Conservation (phyloP, 768 basidiomycete species). For the Boletus tylopilopsis region DNA sequence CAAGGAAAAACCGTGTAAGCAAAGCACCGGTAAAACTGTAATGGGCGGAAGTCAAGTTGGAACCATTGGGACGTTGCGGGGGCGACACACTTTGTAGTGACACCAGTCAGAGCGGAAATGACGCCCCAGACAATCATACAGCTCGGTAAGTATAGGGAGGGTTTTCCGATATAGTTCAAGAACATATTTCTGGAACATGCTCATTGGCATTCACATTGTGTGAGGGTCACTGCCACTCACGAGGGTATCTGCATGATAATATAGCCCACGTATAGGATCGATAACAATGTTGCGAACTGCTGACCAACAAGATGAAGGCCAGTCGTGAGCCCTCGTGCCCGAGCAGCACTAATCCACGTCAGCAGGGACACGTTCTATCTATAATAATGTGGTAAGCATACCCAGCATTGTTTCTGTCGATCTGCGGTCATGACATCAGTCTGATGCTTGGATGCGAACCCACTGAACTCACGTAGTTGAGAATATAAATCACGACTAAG, state of each 20-base stretch:
- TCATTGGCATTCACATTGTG: not conserved
- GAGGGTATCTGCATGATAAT: slow-evolving; percentile 42
- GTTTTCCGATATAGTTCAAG: slow-evolving; percentile 60
- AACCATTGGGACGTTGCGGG: not conserved
- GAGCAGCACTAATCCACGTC: slow-evolving; percentile 49
- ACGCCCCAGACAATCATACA: slow-evolving; percentile 73
- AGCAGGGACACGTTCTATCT: not conserved
- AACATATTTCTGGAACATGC: slow-evolving; percentile 58
- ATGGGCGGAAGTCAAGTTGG: not conserved
- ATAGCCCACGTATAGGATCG: slow-evolving; percentile 62
- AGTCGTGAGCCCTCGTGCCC: slow-evolving; percentile 61
- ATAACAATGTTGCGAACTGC: slow-evolving; percentile 65
- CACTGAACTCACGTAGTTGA: slow-evolving; percentile 30
- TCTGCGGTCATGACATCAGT: slow-evolving; percentile 31
- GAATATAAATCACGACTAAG: slow-evolving; percentile 39
- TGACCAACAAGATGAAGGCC: slow-evolving; percentile 59
- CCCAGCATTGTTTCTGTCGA: slow-evolving; percentile 71
- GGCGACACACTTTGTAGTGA: slow-evolving; percentile 28
- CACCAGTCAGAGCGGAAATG: slow-evolving; percentile 46
- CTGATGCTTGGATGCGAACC: not conserved
- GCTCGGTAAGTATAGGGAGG: slow-evolving; percentile 60
- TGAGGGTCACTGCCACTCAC: slow-evolving; percentile 17
- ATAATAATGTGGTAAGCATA: slow-evolving; percentile 26
- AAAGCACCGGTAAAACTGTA: slow-evolving; percentile 40
- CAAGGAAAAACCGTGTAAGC: slow-evolving; percentile 50